phyloP scores from a whole-genome alignment of 164 flowering plant species.

The Magnolia officinalis region DNA sequence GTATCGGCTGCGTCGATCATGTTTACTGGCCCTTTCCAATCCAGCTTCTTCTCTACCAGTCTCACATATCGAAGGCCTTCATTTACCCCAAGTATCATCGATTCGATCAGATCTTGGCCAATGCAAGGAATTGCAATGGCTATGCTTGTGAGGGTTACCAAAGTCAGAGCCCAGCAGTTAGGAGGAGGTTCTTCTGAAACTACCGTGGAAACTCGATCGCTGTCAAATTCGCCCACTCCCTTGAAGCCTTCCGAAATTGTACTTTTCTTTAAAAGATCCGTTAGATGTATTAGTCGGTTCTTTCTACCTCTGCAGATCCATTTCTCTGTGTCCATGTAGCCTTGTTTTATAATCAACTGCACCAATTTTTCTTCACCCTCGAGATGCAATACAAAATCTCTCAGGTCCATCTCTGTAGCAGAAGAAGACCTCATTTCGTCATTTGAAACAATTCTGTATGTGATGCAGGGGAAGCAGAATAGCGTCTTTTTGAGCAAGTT shows the following conservation, averaged over 20 bases:
- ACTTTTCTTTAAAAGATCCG: conserved; percentile 31
- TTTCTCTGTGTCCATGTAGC: conserved; percentile 31
- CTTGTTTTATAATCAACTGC: conserved; percentile 30
- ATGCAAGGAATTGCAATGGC: conserved; percentile 50
- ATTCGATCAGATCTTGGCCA: conserved; percentile 12
- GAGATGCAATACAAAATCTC: conserved; percentile 42
- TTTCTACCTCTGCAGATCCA: conserved; percentile 36
- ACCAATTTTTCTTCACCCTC: conserved; percentile 55
- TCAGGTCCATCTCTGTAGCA: conserved; percentile 19
- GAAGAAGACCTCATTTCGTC: conserved; percentile 4
- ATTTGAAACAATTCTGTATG: not conserved
- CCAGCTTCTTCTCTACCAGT: conserved; percentile 34
- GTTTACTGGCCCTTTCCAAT: conserved; percentile 20
- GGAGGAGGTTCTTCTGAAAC: conserved; percentile 33
- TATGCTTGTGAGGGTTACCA: conserved; percentile 57
- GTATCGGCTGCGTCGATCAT: conserved; percentile 43
- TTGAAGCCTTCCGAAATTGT: conserved; percentile 21
- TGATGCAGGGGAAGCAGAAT: not conserved
- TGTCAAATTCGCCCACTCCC: conserved; percentile 51
- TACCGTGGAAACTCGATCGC: conserved; percentile 32
- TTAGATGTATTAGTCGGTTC: conserved; percentile 38
- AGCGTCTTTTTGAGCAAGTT: conserved; percentile 16
- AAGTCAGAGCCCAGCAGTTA: conserved; percentile 66
- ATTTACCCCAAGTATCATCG: conserved; percentile 23
- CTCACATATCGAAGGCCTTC: conserved; percentile 47